phyloP scores from a whole-genome alignment of 192 early-diverging fungal species.

The Gonapodya sp. region DNA sequence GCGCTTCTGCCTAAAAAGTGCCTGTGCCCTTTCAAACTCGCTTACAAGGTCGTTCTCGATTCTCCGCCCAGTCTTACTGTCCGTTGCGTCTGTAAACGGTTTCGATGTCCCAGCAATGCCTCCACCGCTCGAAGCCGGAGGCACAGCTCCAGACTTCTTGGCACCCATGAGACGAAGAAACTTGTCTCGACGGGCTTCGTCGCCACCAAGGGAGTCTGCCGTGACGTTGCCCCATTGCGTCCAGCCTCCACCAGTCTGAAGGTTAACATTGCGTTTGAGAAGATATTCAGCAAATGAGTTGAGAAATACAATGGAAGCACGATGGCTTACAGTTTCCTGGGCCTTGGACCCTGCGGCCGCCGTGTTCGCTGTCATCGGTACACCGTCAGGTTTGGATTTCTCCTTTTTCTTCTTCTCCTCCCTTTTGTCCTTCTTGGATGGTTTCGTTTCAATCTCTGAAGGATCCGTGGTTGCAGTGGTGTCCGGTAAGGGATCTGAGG shows the following conservation, averaged over 20 bases:
- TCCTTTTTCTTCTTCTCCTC: background rate
- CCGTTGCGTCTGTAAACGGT: too few relatives aligned
- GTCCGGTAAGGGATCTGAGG: too few relatives aligned
- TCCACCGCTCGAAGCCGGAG: background rate
- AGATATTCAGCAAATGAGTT: too few relatives aligned
- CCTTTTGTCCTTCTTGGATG: background rate
- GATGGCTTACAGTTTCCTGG: too few relatives aligned
- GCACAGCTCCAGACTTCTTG: background rate
- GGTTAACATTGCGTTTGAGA: too few relatives aligned
- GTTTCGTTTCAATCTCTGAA: too few relatives aligned
- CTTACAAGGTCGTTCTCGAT: background rate
- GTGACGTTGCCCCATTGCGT: background rate
- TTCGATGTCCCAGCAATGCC: background rate
- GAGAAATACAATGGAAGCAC: too few relatives aligned
- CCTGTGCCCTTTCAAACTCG: slow-evolving; percentile 9
- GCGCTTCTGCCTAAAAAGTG: background rate
- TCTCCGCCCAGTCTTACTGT: background rate
- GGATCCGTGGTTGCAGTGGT: too few relatives aligned
- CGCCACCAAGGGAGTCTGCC: background rate
- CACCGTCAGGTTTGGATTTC: background rate
- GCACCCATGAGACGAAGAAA: slow-evolving; percentile 8
- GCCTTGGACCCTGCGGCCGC: too few relatives aligned
- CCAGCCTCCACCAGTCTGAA: background rate
- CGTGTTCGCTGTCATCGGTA: too few relatives aligned
- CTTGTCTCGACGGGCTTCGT: slow-evolving; percentile 6